Percentiles rank a stretch among this genome's conserved stretches.
Evolutionary conservation across 345 rosid genomes (phyloP).

Genomic region (Noccaea bulbosa): DNA sequence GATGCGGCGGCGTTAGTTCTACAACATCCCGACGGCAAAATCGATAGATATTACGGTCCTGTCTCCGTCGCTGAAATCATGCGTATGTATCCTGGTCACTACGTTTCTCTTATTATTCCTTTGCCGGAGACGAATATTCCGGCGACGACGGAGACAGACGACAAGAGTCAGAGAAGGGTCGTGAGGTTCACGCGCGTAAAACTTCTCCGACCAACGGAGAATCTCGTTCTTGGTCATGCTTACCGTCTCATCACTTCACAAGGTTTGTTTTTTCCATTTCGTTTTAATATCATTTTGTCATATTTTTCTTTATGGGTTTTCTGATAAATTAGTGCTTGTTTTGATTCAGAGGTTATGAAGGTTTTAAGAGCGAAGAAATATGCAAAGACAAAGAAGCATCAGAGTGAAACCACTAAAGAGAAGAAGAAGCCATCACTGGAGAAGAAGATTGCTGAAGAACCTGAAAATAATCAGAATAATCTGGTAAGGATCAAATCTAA

Average conservation of each 20-base stretch:
- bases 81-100: constrained; percentile 86
- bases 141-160: constrained; percentile 9
- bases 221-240: constrained; percentile 91
- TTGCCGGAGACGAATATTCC: constrained; percentile 55
- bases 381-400: constrained; percentile 70
- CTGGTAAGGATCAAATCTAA: constrained; percentile 31
- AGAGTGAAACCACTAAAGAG: constrained; percentile 48
- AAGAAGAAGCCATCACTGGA: constrained; percentile 43
- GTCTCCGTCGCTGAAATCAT: constrained; percentile 74
- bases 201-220: constrained; percentile 85
- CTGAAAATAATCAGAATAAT: constrained; percentile 39
- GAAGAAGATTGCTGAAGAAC: constrained; percentile 44
- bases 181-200: constrained; percentile 75
- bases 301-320: not conserved
- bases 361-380: constrained; percentile 79
- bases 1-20: constrained; percentile 94
- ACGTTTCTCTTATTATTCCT: constrained; percentile 92
- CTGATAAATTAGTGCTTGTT: not conserved
- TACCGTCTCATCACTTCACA: constrained; percentile 90
- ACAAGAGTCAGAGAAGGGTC: constrained; percentile 30
- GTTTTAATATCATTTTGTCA: not conserved
- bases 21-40: constrained; percentile 83
- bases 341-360: constrained; percentile 75
- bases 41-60: constrained; percentile 82
- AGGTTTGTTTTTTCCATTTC: constrained; percentile 49